phyloP scores from a whole-genome alignment of 176 grass and related monocot species.

The Dactylis glomerata region DNA sequence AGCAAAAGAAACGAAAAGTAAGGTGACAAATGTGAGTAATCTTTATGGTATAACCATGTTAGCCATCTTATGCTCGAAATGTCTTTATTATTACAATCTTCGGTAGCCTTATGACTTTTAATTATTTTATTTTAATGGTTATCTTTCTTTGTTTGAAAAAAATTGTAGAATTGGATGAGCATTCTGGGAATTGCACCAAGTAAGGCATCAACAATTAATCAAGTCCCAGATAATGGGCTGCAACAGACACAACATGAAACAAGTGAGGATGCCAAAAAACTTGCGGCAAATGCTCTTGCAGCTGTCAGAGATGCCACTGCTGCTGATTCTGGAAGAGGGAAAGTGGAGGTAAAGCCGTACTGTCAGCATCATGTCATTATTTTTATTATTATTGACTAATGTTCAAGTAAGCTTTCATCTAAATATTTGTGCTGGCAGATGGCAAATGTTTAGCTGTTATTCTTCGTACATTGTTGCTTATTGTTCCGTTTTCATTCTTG shows the following conservation, averaged over 20 bases:
- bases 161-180: conserved; percentile 78
- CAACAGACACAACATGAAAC: conserved; percentile 39
- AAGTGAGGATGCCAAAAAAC: conserved; percentile 68
- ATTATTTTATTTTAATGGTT: not conserved
- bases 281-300: conserved; percentile 82
- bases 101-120: not conserved
- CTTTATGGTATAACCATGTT: not conserved
- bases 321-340: conserved; percentile 65
- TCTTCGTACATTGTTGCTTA: not conserved
- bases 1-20: conserved; percentile 56
- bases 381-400: not conserved
- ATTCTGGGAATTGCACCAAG: conserved; percentile 63
- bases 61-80: not conserved
- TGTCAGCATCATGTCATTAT: not conserved
- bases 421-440: not conserved
- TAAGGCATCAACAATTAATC: conserved; percentile 27
- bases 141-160: not conserved
- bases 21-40: conserved; percentile 61
- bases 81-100: not conserved
- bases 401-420: not conserved
- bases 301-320: conserved; percentile 66
- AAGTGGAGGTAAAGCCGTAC: conserved; percentile 67
- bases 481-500: not conserved
- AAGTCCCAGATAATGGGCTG: conserved; percentile 36
- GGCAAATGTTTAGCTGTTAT: not conserved